Base-by-base conservation (phyloP, 2,329 filamentous ascomycete genomes). In the Bipolaris gigantea region DNA sequence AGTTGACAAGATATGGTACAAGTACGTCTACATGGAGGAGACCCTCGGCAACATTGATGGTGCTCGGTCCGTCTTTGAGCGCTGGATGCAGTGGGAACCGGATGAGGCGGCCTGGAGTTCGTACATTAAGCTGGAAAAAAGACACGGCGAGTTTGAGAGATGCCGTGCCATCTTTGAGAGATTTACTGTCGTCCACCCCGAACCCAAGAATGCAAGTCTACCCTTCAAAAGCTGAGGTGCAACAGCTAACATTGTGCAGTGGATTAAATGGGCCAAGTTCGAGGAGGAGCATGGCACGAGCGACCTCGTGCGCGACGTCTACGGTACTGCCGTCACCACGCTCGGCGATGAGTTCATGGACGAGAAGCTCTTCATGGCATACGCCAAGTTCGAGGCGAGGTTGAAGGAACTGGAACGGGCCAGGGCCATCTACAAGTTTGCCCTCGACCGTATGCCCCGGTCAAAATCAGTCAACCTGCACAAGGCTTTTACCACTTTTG, bases 21-120 rank as follows among this genome's bases (percentile, higher is more conserved):
- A 97, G 75, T 99, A 97, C 80, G 91, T 96, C 23, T 96, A 96
- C 74, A 95, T 96, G 89, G 93, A 97, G 79, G 94, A 99, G 82
- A 97, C 93, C 77, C 83, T 99, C 50, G 92, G 92, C 6, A 97
- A 99, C 68, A 87, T 99, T 44, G 86, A 92, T 3, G 94, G 93
- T 33, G 95, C 92, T 2, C 82, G 94, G 54, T 90, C 96, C 66
- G 90, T 97, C 0, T 99, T 97, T 72, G 94, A 99, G 77, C 83
- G 94, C 41, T 99, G 94, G 94, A 93, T 99, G 89, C 88, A 89
- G 59, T 99, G 94, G 94, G 91, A 96, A 73, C 94, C 94, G 0
- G 92, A 97, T 63, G 93, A 97, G 82, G 87, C 89, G 39, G 94
- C 93, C 0, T 99, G 94, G 94, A 87, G 87, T 63, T 88, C 93